phyloP scores from a whole-genome alignment of 1,284 basidiomycete genomes.

The Trametes pubescens region DNA sequence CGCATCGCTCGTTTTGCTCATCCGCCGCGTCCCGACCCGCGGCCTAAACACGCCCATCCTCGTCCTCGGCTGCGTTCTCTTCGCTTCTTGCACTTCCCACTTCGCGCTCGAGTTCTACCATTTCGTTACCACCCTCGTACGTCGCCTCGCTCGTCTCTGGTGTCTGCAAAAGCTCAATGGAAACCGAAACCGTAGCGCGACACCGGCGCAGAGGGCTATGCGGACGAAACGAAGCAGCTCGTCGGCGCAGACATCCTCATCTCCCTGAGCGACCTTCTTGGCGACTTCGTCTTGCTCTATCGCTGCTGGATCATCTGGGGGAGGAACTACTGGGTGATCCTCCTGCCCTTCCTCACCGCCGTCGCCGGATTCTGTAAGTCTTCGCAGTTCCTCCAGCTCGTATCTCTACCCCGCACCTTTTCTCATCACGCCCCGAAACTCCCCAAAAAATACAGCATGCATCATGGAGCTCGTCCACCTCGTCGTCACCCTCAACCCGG shows the following conservation, averaged over 20 bases:
- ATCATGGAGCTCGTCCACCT: constrained; percentile 29
- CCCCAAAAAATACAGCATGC: constrained; percentile 16
- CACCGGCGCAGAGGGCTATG: constrained; percentile 30
- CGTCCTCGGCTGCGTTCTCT: constrained; percentile 42
- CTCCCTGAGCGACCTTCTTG: constrained; percentile 49
- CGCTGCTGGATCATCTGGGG: constrained; percentile 51
- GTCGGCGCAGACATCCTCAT: constrained; percentile 44
- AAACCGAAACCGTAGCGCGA: constrained; percentile 4
- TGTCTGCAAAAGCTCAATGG: no score
- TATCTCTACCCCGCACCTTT: no score
- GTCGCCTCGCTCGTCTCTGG: constrained; percentile 14
- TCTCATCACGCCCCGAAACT: no score
- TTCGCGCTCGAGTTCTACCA: constrained; percentile 50
- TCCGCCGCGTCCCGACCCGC: constrained; percentile 17
- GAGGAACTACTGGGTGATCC: constrained; percentile 40
- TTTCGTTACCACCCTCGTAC: constrained; percentile 43
- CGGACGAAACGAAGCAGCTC: constrained; percentile 43
- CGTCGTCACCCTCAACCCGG: constrained; percentile 24
- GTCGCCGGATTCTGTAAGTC: constrained; percentile 43
- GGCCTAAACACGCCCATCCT: constrained; percentile 37
- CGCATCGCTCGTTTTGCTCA: constrained; percentile 32
- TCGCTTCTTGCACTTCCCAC: constrained; percentile 46
- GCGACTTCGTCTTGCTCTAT: constrained; percentile 48
- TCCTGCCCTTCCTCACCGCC: constrained; percentile 45
- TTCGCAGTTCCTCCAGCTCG: neutral